Evolutionary conservation across 2,329 filamentous ascomycete genomes (phyloP).

Genomic region (Claviceps purpurea): DNA sequence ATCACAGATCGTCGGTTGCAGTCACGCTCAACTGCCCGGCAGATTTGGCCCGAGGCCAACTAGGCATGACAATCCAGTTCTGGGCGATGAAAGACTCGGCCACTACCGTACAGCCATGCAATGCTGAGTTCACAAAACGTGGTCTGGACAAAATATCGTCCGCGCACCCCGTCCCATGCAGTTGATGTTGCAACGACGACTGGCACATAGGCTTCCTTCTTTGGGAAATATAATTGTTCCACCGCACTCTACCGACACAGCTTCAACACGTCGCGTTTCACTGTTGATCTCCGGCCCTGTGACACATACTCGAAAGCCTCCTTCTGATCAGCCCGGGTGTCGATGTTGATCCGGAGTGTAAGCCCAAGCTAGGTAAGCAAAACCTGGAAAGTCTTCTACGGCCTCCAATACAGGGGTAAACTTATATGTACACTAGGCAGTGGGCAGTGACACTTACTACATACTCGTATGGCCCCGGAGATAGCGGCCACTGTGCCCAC

Average conservation of each 20-base stretch:
- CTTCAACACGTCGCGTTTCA: background rate
- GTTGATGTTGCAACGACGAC: background rate
- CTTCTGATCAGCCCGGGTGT: background rate
- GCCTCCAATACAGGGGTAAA: no score
- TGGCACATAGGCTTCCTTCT: background rate
- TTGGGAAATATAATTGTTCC: constrained; percentile 6
- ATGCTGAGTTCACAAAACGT: no score
- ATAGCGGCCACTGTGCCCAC: no score
- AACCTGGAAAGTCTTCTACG: no score
- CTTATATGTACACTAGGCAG: no score
- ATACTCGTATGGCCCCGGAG: no score
- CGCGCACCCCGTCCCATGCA: background rate
- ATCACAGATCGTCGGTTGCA: no score
- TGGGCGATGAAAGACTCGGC: background rate
- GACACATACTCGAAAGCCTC: background rate
- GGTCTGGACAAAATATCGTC: background rate
- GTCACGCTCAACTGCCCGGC: no score
- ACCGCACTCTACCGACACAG: background rate
- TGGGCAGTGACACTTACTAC: no score
- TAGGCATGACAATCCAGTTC: no score
- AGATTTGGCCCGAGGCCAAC: no score
- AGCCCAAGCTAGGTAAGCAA: no score
- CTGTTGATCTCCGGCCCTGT: background rate
- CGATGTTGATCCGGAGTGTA: background rate
- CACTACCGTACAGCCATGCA: background rate